Evolutionary conservation across 768 basidiomycete species (phyloP), one percentile per base, ranked within the genome.

Genomic region (Suillus clintonianus): DNA sequence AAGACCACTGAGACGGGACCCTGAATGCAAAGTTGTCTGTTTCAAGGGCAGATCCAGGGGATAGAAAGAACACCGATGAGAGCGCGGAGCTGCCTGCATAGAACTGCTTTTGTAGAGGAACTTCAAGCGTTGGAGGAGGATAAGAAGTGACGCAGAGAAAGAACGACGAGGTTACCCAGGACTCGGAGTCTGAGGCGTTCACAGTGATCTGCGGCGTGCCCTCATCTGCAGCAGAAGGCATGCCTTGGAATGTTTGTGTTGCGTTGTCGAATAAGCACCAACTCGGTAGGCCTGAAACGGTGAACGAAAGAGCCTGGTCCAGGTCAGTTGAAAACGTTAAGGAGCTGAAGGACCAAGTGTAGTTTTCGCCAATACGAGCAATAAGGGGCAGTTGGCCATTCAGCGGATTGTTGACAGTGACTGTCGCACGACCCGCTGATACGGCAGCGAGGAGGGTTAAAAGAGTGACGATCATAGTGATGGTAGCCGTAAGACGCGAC

Each of bases 1-100:
- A 98, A 0, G 92, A 92, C 94, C 95, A 97, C 51, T 79, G 75
- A 8, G 85, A 85, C 1, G 94, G 94, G 11, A 97, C 85, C 58
- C 94, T 82, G 61, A 97, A 72, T 56, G 83, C 79, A 61, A 89
- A 88, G 56, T 76, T 79, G 53, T 74, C 69, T 17, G 79, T 81
- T 34, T 72, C 70, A 36, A 93, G 77, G 15, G 88, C 85, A 24
- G 91, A 90, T 50, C 81, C 78, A 3, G 81, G 75, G n/a, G 85
- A 78, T 45, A 93, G 76, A 62, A 86, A 74, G 69, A 86, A 94
- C 41, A 92, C 90, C 6, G 94, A 95, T 5, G 91, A 91, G 59
- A 96, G 78, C 43, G 86, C 87, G 37, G 81, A 81, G 68, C 88
- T 92, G 64, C 76, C 78, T 22, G 78, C 71, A 45, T 77, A 79